Base-by-base conservation (phyloP, 1,284 basidiomycete genomes). In the Melampsora americana region DNA sequence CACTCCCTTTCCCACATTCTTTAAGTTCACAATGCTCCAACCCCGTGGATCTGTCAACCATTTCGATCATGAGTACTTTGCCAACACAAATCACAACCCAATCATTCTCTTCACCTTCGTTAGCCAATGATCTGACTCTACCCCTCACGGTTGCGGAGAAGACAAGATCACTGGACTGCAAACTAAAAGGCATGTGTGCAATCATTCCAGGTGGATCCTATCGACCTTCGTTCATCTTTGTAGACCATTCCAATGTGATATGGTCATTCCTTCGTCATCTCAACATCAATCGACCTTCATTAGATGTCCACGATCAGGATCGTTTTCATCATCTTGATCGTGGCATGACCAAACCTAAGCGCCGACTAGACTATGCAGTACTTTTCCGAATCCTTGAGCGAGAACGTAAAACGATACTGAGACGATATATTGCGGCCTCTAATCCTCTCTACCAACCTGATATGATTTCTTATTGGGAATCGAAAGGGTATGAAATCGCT, bases 401-500 rank as follows among this genome's bases (percentile, higher is more conserved):
- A 4, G 28, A 32, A 26, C n/a, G 60, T 5, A 53, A 4, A 20
- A 26, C 14, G 14, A 32, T 61, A 5, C 16, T 28, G 5, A 61
- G 30, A 18, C 14, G 28, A 26, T 61, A 61, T 61, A 26, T 61
- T 7, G 60, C 28, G 14, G 60, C 60, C 18, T 28, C 23, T 61
- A 28, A 32, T 26, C 60, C 60, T 61, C 16, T 61, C 16, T 61
- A 61, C 26, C 60, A 61, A 61, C 60, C 60, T 32, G 60, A 61
- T 28, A 61, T 26, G n/a, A 32, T 61, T 26, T 6, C 14, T 26
- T 61, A 28, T 7, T 61, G 60, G 60, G n/a, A 26, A 28, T 32
- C n/a, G 26, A 61, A 18, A 32, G 60, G 60, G 16, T 61, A 61
- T 61, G 60, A 61, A 61, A 61, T 32, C 23, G 60, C 60, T 61